Percentiles rank a stretch among this genome's conserved stretches.
Evolutionary conservation across 352 stramenopile species (phyloP).

Genomic region (Phytophthora aleatoria): DNA sequence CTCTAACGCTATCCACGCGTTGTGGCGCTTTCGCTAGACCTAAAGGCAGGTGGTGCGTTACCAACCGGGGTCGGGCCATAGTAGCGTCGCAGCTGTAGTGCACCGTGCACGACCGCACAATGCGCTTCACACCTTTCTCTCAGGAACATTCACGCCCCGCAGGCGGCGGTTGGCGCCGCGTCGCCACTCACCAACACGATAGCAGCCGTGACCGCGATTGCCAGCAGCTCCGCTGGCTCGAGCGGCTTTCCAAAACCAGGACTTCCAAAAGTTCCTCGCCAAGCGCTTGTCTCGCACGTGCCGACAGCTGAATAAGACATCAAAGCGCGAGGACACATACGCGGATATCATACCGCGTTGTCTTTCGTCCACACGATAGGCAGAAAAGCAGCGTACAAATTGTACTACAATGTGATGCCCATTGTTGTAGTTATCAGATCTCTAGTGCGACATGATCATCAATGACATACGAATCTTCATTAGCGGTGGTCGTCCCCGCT

Average conservation of each 20-base stretch:
- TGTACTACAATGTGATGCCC: neutral
- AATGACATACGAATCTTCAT: slow-evolving; percentile 56
- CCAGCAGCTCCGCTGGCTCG: slow-evolving; percentile 26
- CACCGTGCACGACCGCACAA: slow-evolving; percentile 23
- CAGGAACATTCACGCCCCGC: slow-evolving; percentile 30
- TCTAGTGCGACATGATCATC: slow-evolving; percentile 24
- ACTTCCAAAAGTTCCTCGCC: slow-evolving; percentile 4
- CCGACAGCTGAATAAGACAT: slow-evolving; percentile 33
- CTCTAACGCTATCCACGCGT: slow-evolving; percentile 20
- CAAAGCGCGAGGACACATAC: slow-evolving; percentile 24
- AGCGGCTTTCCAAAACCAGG: slow-evolving; percentile 26
- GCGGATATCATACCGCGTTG: neutral
- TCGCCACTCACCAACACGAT: slow-evolving; percentile 3
- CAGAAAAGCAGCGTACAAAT: neutral
- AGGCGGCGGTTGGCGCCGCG: slow-evolving; percentile 12
- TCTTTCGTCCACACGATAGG: slow-evolving; percentile 4
- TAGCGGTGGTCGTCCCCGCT: neutral
- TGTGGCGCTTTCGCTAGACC: slow-evolving; percentile 20
- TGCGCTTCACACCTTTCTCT: slow-evolving; percentile 28
- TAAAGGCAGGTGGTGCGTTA: slow-evolving; percentile 30
- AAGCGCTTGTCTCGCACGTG: slow-evolving; percentile 17
- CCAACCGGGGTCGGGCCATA: slow-evolving; percentile 16
- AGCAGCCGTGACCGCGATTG: slow-evolving; percentile 16
- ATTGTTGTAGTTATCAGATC: slow-evolving; percentile 23
- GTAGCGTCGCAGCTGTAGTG: slow-evolving; percentile 14